Percentiles rank a stretch among this genome's conserved stretches.
Conservation (phyloP, 2,329 filamentous ascomycete genomes). For the Cladosporium velox region DNA sequence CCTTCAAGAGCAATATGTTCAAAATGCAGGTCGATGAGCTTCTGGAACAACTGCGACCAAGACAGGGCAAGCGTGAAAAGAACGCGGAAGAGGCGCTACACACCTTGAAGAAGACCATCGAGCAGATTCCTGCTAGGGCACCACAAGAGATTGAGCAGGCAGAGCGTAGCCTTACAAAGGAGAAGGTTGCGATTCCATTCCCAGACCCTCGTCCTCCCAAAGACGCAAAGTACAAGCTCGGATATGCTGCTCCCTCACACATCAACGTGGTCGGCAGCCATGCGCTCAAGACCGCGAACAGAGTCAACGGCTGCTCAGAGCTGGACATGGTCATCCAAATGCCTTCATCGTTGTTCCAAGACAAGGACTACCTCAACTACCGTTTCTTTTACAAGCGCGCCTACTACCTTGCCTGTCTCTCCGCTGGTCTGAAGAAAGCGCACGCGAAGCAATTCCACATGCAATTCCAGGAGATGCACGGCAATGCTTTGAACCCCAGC, state of each 20-base stretch:
- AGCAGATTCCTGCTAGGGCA: slow-evolving; percentile 55
- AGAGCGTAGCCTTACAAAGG: slow-evolving; percentile 63
- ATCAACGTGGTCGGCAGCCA: slow-evolving; percentile 92
- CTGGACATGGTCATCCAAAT: slow-evolving; percentile 88
- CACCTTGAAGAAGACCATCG: slow-evolving; percentile 58
- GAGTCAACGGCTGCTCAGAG: slow-evolving; percentile 46
- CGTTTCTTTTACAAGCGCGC: slow-evolving; percentile 94
- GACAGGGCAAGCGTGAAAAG: slow-evolving; percentile 58
- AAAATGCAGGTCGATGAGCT: slow-evolving; percentile 68
- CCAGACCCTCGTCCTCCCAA: slow-evolving; percentile 75
- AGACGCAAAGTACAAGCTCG: slow-evolving; percentile 78
- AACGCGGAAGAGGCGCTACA: slow-evolving; percentile 57
- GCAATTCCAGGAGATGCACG: slow-evolving; percentile 34
- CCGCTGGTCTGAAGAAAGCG: slow-evolving; percentile 65
- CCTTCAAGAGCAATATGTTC: slow-evolving; percentile 68
- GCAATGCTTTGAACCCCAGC: slow-evolving; percentile 65
- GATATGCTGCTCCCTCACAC: slow-evolving; percentile 72
- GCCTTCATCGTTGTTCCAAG: slow-evolving; percentile 76
- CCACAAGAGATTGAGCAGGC: slow-evolving; percentile 64
- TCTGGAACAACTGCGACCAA: slow-evolving; percentile 57
- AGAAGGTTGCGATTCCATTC: slow-evolving; percentile 76
- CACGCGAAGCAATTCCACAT: slow-evolving; percentile 60
- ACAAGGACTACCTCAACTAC: slow-evolving; percentile 91
- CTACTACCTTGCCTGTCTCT: slow-evolving; percentile 84
- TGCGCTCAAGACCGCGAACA: slow-evolving; percentile 71